Base-by-base conservation (phyloP, 495 filamentous ascomycete genomes). In the Penicillium pulvis region DNA sequence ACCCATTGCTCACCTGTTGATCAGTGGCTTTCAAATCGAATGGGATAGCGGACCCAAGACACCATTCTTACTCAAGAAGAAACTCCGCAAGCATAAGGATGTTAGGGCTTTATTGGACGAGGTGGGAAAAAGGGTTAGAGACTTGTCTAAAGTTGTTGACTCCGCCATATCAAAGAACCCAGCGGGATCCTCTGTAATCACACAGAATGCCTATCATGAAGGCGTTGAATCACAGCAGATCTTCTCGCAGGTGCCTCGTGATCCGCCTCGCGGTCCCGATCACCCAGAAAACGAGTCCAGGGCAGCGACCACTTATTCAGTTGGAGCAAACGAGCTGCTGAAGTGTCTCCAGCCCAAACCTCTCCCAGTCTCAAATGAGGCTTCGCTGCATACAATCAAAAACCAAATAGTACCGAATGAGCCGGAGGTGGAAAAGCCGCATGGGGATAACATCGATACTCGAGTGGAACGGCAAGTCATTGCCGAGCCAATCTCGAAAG, bases 11-110 rank as follows among this genome's bases (percentile, higher is more conserved):
- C 60, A 68, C 35, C 60, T 82, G 16, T 67, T 68, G 23, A 59
- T 81, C 45, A 69, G 70, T 19, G 52, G 68, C 2, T 79, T 79
- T 47, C 63, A 64, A 10, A 64, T 75, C 41, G 54, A 68, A 39
- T 75, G 67, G 52, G 64, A 67, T 7, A 48, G 60, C 11, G 66
- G 60, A 42, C 59, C 62, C 55, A 77, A 44, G 12, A 20, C 66
- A 23, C 20, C 20, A 24, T 51, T 61, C 44, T 20, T 48, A 17
- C 53, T 64, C 19, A 56, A 58, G 44, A 63, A 61, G n/a, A 56
- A 56, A 24, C 19, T 71, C 10, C 58, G 39, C 24, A 70, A 69
- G 4, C 63, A 59, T n/a, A 44, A 41, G 1, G 5, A 9, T 17
- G 46, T 73, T 6, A 61, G 56, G 41, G 47, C 20, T 10, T 52